Conservation (phyloP, 2,329 filamentous ascomycete genomes). For the Epichloe coenophiala region DNA sequence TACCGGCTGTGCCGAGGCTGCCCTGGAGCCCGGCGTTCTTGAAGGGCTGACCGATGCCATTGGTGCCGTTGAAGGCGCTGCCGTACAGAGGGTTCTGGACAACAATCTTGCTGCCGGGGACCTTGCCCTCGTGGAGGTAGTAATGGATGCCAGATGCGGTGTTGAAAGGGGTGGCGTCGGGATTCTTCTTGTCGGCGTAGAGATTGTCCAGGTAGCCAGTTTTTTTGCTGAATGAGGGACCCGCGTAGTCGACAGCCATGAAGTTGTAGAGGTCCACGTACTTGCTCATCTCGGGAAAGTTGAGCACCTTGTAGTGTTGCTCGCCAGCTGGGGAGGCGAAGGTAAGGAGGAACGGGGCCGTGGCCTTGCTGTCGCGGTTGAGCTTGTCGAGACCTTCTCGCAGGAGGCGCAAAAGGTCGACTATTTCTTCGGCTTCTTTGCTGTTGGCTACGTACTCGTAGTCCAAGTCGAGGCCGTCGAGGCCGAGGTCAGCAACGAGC, state of each 20-base stretch:
- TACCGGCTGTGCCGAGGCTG: constrained; percentile 35
- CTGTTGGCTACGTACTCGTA: constrained; percentile 37
- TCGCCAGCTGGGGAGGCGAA: constrained; percentile 36
- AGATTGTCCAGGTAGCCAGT: constrained; percentile 59
- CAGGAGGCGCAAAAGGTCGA: constrained; percentile 27
- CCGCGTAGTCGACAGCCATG: constrained; percentile 61
- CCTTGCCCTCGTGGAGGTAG: constrained; percentile 32
- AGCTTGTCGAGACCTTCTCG: constrained; percentile 30
- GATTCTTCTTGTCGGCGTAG: constrained; percentile 36
- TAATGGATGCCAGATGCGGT: constrained; percentile 48
- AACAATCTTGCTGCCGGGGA: constrained; percentile 52
- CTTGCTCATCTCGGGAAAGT: constrained; percentile 37
- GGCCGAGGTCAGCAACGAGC: too few relatives aligned
- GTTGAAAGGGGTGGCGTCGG: constrained; percentile 51
- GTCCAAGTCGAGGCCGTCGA: constrained; percentile 36
- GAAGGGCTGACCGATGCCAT: constrained; percentile 51
- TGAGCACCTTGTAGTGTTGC: constrained; percentile 33
- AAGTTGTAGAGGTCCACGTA: constrained; percentile 46
- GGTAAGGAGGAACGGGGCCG: constrained; percentile 35
- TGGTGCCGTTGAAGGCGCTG: constrained; percentile 49
- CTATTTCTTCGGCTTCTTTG: constrained; percentile 26
- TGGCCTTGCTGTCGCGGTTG: constrained; percentile 18
- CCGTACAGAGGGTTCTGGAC: constrained; percentile 71
- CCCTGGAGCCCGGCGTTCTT: constrained; percentile 39
- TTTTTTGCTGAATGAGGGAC: constrained; percentile 44